A percentile compares a stretch with the other conserved stretches of the same genome.
These are phyloP conservation scores for Mucor saturninus DNA, from an alignment of 371 early-diverging fungal species.

Conservation along the genomic window DNA sequence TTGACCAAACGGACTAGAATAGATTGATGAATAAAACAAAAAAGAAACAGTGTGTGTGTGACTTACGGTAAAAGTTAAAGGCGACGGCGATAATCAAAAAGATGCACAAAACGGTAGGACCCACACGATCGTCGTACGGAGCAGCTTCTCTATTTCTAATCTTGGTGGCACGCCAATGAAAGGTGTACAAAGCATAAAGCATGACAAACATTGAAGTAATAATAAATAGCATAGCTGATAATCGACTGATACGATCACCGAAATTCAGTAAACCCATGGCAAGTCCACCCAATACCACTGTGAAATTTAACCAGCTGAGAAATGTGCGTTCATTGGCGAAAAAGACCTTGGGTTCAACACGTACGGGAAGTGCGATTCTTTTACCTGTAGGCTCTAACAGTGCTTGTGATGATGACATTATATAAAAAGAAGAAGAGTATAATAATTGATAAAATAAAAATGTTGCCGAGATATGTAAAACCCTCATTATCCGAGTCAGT, in stretches of 20 bases:
- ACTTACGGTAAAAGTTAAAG: slow-evolving; percentile 82
- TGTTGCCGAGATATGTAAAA: neutral
- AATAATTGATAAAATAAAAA: neutral
- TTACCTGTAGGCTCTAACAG: slow-evolving; percentile 34
- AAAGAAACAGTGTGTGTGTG: neutral
- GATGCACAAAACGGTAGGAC: slow-evolving; percentile 77
- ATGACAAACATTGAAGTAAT: slow-evolving; percentile 69
- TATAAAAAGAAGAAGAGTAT: neutral
- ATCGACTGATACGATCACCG: slow-evolving; percentile 61
- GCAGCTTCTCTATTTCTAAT: slow-evolving; percentile 60
- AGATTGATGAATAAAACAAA: neutral
- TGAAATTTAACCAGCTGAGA: slow-evolving; percentile 72
- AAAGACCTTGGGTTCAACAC: slow-evolving; percentile 94
- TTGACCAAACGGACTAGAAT: slow-evolving; percentile 1
- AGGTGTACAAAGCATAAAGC: slow-evolving; percentile 80
- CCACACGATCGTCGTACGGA: slow-evolving; percentile 60
- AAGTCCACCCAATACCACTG: slow-evolving; percentile 65
- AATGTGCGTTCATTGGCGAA: slow-evolving; percentile 96
- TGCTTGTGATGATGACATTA: slow-evolving; percentile 12
- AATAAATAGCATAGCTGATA: slow-evolving; percentile 67
- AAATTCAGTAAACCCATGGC: slow-evolving; percentile 71
- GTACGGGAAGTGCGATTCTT: slow-evolving; percentile 71
- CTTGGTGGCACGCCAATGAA: slow-evolving; percentile 82
- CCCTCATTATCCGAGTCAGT: too few species aligned
- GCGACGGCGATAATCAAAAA: slow-evolving; percentile 75